Percentiles rank a stretch among this genome's conserved stretches.
Conservation (phyloP, 2,329 filamentous ascomycete genomes). For the Fusarium austroafricanum region DNA sequence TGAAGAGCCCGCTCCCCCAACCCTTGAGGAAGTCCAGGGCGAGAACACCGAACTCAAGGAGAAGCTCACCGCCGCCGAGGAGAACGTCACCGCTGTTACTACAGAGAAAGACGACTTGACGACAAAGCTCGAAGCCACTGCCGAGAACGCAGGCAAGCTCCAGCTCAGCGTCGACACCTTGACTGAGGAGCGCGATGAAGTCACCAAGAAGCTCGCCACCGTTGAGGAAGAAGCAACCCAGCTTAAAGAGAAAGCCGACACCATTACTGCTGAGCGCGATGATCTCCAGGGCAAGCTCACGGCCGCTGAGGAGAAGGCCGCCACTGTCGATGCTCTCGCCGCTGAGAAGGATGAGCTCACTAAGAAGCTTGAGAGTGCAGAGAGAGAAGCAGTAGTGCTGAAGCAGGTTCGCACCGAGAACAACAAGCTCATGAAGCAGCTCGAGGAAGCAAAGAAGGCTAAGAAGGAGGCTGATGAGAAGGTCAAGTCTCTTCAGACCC, state of each 20-base stretch:
- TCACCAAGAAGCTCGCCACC: constrained; percentile 39
- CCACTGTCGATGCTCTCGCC: constrained; percentile 20
- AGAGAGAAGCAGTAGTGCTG: constrained; percentile 38
- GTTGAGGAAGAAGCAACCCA: constrained; percentile 29
- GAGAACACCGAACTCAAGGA: constrained; percentile 1
- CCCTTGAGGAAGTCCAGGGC: constrained; percentile 23
- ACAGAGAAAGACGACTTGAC: constrained; percentile 34
- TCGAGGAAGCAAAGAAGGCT: constrained; percentile 39
- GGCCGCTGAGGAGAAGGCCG: constrained; percentile 13
- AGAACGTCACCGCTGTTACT: constrained; percentile 13
- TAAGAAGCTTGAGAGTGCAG: constrained; percentile 39
- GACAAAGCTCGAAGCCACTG: constrained; percentile 33
- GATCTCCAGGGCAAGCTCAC: constrained; percentile 33
- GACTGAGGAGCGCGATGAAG: constrained; percentile 36
- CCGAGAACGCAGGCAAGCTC: constrained; percentile 32
- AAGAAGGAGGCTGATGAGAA: constrained; percentile 39
- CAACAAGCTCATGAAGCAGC: constrained; percentile 41
- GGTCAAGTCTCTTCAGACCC: constrained; percentile 34
- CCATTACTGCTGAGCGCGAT: constrained; percentile 31
- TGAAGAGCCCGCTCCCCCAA: constrained; percentile 4
- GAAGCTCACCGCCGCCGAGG: constrained; percentile 24
- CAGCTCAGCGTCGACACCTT: constrained; percentile 27
- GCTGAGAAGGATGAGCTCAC: constrained; percentile 30
- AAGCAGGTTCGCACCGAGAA: constrained; percentile 41
- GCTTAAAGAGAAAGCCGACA: constrained; percentile 34